Conservation (phyloP, 108 stramenopile species). For the Pseudonitzschia pungens region DNA sequence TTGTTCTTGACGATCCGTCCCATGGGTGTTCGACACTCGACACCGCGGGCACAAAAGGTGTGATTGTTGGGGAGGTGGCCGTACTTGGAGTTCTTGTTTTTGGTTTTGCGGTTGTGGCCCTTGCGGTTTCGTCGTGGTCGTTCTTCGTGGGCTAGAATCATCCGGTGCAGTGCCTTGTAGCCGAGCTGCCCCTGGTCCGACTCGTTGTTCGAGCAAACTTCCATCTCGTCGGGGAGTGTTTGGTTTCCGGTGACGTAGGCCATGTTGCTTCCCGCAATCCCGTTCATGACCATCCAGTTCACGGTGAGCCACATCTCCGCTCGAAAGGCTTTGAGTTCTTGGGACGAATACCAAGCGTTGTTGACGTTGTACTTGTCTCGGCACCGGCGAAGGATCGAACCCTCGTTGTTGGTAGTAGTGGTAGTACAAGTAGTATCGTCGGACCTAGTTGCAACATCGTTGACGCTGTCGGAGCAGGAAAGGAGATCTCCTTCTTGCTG, state of each 20-base stretch:
- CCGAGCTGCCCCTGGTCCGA: neutral
- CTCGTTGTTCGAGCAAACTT: neutral
- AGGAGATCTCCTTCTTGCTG: neutral
- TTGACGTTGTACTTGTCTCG: neutral
- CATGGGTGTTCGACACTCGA: conserved; percentile 1
- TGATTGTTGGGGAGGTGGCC: too few relatives aligned
- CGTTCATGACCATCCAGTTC: conserved; percentile 1
- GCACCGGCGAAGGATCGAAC: neutral
- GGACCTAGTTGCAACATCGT: too few relatives aligned
- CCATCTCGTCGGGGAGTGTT: neutral
- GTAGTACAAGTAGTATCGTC: neutral
- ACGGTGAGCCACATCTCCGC: neutral
- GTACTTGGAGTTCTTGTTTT: neutral
- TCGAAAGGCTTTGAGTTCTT: neutral
- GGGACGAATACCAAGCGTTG: neutral
- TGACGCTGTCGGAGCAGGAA: too few relatives aligned
- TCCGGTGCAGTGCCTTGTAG: neutral
- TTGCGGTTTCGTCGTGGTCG: neutral
- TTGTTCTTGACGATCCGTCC: conserved; percentile 3
- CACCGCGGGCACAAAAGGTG: neutral
- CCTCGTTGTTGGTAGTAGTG: neutral
- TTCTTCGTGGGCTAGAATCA: neutral
- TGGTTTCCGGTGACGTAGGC: neutral
- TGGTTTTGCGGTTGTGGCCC: neutral
- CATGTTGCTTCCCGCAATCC: neutral